Evolutionary conservation across 2,329 filamentous ascomycete species (phyloP).

Genomic region (Alternaria sp.): DNA sequence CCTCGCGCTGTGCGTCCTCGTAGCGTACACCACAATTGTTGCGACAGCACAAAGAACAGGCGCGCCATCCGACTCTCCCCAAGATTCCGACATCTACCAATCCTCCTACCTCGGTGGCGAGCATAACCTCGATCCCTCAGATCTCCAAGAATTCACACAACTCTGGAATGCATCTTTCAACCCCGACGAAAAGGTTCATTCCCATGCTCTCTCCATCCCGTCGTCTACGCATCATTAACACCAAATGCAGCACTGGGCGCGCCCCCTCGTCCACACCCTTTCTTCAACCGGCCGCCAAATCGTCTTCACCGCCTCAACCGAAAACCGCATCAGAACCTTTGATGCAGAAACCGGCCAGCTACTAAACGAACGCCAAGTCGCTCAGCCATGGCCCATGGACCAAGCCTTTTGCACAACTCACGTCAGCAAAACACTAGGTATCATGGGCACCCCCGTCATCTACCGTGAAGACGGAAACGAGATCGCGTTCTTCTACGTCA

Average conservation of each 20-base stretch:
- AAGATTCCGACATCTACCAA: conserved; percentile 29
- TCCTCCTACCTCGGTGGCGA: conserved; percentile 38
- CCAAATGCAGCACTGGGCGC: conserved; percentile 54
- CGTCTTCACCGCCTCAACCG: conserved; percentile 30
- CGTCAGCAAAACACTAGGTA: conserved; percentile 28
- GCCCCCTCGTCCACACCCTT: conserved; percentile 59
- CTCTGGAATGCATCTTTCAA: conserved; percentile 51
- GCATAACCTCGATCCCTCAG: conserved; percentile 55
- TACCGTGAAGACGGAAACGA: conserved; percentile 39
- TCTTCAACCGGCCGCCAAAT: conserved; percentile 30
- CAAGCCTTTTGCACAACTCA: conserved; percentile 21
- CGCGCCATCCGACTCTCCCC: conserved; percentile 27
- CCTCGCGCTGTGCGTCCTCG: not conserved
- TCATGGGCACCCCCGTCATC: conserved; percentile 34
- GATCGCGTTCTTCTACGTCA: conserved; percentile 42
- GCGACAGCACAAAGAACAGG: conserved; percentile 8
- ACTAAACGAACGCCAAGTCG: conserved; percentile 26
- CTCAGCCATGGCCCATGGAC: conserved; percentile 27
- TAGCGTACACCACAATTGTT: not conserved
- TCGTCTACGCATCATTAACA: not conserved
- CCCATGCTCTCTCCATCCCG: not conserved
- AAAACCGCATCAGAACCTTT: conserved; percentile 32
- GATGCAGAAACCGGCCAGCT: conserved; percentile 29
- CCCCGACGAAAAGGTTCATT: conserved; percentile 42
- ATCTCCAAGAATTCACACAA: conserved; percentile 51